Base-by-base conservation (phyloP, 2,329 filamentous ascomycete species). In the Verticillium longisporum region DNA sequence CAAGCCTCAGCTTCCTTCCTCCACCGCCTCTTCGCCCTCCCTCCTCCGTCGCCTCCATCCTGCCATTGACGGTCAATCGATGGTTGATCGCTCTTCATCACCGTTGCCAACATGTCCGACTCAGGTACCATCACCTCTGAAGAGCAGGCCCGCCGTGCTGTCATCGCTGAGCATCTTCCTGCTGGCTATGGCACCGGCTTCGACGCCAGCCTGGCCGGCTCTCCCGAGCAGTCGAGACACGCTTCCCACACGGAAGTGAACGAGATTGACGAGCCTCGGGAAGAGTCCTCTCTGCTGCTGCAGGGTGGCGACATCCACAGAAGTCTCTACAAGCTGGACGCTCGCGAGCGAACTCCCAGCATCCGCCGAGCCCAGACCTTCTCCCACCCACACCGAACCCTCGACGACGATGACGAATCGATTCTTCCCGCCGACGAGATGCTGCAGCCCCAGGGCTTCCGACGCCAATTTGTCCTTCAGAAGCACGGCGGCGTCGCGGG, bases 221-320 rank as follows among this genome's bases (percentile, higher is more conserved):
- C 56, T 18, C 26, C 56, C 56, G 56, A 58, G 2, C 56, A 32
- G 14, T 32, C 37, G 38, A 34, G 55, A 13, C 55, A 56, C 32
- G 34, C 55, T 10, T 38, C 56, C 18, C 21, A 59, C 58, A 60
- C 65, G 38, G 63, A 64, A 64, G 66, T 67, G 36, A 68, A 68
- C 60, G 68, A 68, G 21, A 69, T 65, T 61, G 58, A 64, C n/a
- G 66, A 66, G 2, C 63, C 67, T 9, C 66, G 67, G 31, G 72
- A 74, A 55, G 84, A 88, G 62, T 91, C 88, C 1, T 92, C 90
- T 0, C 77, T 92, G 59, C 84, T 80, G 62, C 79, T 92, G 3
- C 89, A 89, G 69, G 90, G 90, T 58, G 90, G 90, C 50, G 90
- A 93, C 68, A 88, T 93, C 26, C 89, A 92, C 70, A 86, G 90